These are phyloP conservation scores for Spiraea crenata DNA, from an alignment of 331 rosid genomes.

Conservation along the genomic window DNA sequence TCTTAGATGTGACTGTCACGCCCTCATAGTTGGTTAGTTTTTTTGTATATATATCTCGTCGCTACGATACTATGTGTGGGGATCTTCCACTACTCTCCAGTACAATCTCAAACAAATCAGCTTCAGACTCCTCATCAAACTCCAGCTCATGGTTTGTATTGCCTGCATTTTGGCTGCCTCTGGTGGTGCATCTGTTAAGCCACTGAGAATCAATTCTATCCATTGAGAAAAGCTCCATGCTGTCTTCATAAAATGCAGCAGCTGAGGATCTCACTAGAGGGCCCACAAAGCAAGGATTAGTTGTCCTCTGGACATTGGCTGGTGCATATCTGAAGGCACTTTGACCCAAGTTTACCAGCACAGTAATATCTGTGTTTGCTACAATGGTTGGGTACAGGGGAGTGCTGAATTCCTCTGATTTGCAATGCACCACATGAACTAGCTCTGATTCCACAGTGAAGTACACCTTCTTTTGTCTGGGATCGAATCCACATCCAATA, in stretches of 20 bases:
- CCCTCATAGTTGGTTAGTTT: background rate
- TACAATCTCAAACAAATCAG: constrained; percentile 86
- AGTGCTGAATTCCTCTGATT: constrained; percentile 67
- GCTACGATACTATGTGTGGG: constrained; percentile 33
- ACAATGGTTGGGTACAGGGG: constrained; percentile 81
- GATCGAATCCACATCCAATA: constrained; percentile 94
- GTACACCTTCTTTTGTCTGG: constrained; percentile 83
- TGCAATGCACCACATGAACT: constrained; percentile 65
- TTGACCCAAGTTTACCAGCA: constrained; percentile 78
- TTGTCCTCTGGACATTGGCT: constrained; percentile 81
- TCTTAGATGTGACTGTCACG: too few species aligned
- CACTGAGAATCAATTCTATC: constrained; percentile 83
- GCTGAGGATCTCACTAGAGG: constrained; percentile 51
- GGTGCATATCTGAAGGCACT: constrained; percentile 73
- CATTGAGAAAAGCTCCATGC: constrained; percentile 92
- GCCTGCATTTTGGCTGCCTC: constrained; percentile 47
- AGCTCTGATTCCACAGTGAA: constrained; percentile 89
- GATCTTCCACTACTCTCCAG: constrained; percentile 59
- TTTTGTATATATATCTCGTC: background rate
- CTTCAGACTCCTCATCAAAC: constrained; percentile 76
- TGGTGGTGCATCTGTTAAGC: constrained; percentile 51
- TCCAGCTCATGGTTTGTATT: constrained; percentile 33
- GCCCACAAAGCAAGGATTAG: constrained; percentile 82
- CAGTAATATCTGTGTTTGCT: constrained; percentile 58
- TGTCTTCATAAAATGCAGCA: constrained; percentile 63